Evolutionary conservation across 495 filamentous ascomycete species (phyloP).

Genomic region (Lasiosphaeria ovina): DNA sequence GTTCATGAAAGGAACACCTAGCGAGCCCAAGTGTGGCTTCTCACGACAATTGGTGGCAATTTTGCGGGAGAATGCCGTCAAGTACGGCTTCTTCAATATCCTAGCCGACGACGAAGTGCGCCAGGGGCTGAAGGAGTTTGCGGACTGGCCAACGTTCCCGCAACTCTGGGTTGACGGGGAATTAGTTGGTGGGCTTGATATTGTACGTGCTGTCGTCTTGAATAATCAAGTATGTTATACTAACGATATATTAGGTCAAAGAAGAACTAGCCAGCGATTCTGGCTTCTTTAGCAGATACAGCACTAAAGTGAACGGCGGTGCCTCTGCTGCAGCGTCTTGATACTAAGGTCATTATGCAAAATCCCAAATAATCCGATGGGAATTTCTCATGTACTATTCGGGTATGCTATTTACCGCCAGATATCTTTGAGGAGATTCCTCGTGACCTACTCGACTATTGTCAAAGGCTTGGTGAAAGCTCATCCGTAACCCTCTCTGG

Average conservation of each 20-base stretch:
- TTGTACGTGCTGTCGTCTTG: constrained; percentile 62
- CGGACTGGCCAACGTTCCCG: constrained; percentile 96
- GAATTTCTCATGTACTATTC: too few relatives aligned
- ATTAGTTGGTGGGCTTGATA: constrained; percentile 90
- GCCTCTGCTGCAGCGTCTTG: constrained; percentile 27
- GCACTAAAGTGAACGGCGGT: constrained; percentile 45
- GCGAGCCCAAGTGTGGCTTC: constrained; percentile 90
- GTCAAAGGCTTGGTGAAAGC: too few relatives aligned
- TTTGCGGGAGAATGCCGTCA: constrained; percentile 80
- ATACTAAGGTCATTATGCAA: not conserved
- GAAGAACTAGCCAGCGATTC: constrained; percentile 42
- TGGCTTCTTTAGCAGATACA: constrained; percentile 72
- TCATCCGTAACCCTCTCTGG: too few relatives aligned
- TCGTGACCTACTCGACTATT: too few relatives aligned
- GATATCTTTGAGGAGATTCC: too few relatives aligned
- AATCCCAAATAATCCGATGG: too few relatives aligned
- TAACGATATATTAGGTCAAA: constrained; percentile 35
- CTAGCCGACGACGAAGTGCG: constrained; percentile 96
- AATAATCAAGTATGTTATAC: constrained; percentile 1
- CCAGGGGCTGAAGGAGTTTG: constrained; percentile 91
- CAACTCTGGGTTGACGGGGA: constrained; percentile 83
- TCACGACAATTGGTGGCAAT: constrained; percentile 83
- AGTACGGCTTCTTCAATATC: constrained; percentile 99
- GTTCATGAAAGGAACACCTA: constrained; percentile 93
- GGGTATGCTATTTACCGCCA: too few relatives aligned